phyloP scores from a whole-genome alignment of 805 yeast genomes.

The Yarrowia deformans region DNA sequence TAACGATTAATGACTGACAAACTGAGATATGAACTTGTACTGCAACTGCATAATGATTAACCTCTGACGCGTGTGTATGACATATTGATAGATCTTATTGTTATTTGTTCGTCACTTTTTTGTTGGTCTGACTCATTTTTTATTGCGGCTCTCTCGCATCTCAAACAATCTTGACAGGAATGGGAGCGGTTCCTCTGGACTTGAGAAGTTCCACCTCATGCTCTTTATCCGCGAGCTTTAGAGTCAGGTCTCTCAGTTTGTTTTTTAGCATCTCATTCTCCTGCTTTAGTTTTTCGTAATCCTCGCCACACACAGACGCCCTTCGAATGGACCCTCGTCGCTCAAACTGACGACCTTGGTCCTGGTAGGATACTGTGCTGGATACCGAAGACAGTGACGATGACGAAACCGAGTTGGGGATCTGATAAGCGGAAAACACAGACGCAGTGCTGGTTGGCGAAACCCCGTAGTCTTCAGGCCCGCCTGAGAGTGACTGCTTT shows the following conservation, averaged over 20 bases:
- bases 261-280: slow-evolving; percentile 49
- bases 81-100: slow-evolving; percentile 10
- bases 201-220: slow-evolving; percentile 25
- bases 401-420: slow-evolving; percentile 43
- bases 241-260: slow-evolving; percentile 47
- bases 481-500: slow-evolving; percentile 46
- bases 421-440: slow-evolving; percentile 24
- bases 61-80: no score
- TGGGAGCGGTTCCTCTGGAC: slow-evolving; percentile 12
- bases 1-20: neutral
- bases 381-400: slow-evolving; percentile 36
- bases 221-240: slow-evolving; percentile 41
- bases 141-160: neutral
- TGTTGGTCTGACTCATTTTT: slow-evolving; percentile 5
- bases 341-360: slow-evolving; percentile 44
- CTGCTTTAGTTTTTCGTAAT: slow-evolving; percentile 43
- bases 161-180: slow-evolving; percentile 23
- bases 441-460: slow-evolving; percentile 39
- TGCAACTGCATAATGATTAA: no score
- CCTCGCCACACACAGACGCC: slow-evolving; percentile 42
- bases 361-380: slow-evolving; percentile 39
- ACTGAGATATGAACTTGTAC: no score
- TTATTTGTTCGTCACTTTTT: neutral
- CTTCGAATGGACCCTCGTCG: slow-evolving; percentile 42
- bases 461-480: slow-evolving; percentile 40